A percentile compares a stretch with the other conserved stretches of the same genome.
Conservation (phyloP, 1,284 basidiomycete genomes). For the Ustilago xerochloae region DNA sequence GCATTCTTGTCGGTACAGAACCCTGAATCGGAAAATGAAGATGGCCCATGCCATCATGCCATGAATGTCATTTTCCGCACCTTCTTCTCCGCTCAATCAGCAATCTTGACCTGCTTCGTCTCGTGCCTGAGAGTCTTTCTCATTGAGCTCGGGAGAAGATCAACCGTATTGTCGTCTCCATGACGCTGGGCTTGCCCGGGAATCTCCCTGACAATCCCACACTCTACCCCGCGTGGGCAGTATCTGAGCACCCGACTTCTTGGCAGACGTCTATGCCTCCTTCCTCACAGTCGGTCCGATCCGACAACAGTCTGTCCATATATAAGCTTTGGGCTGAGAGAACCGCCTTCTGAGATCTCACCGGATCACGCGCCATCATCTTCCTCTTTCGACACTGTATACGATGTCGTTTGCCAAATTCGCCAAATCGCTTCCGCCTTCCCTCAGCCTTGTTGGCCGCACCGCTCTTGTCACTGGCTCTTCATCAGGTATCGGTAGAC, state of each 20-base stretch:
- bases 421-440: slow-evolving; percentile 44
- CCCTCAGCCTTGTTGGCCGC: slow-evolving; percentile 39
- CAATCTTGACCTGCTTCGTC: too few species aligned
- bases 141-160: too few species aligned
- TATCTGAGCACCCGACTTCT: neutral
- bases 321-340: too few species aligned
- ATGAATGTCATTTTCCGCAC: too few species aligned
- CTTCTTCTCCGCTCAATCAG: too few species aligned
- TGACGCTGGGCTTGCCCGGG: neutral
- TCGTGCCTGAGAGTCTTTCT: too few species aligned
- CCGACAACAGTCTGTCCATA: too few species aligned
- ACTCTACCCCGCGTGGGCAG: neutral
- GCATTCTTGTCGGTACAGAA: too few species aligned
- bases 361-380: neutral
- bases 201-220: neutral
- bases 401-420: slow-evolving; percentile 47
- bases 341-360: neutral
- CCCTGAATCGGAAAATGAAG: neutral
- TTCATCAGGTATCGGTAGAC: slow-evolving; percentile 44
- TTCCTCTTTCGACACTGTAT: neutral
- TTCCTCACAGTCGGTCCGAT: too few species aligned
- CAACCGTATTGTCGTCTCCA: too few species aligned
- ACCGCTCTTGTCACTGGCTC: slow-evolving; percentile 48
- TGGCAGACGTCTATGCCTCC: neutral
- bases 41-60: slow-evolving; percentile 8